phyloP scores from a whole-genome alignment of 495 filamentous ascomycete genomes.

The Bacidia gigantensis region DNA sequence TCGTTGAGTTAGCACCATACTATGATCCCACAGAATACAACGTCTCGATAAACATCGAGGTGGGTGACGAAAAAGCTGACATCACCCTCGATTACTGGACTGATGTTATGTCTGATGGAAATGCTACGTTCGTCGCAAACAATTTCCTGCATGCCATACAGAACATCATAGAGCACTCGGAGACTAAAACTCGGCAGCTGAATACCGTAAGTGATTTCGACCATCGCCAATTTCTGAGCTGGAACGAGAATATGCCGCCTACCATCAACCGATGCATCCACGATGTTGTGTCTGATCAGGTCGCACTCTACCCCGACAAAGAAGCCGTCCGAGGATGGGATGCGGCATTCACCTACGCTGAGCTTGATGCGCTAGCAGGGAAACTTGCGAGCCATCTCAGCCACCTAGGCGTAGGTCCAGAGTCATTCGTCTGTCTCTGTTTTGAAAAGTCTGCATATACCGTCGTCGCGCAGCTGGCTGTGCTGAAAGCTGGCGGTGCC shows the following conservation, averaged over 20 bases:
- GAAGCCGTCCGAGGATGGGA: constrained; percentile 37
- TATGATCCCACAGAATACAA: constrained; percentile 45
- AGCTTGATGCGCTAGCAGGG: constrained; percentile 33
- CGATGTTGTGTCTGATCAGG: constrained; percentile 30
- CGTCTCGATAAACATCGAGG: constrained; percentile 41
- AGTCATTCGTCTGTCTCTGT: constrained; percentile 26
- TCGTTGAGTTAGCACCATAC: constrained; percentile 28
- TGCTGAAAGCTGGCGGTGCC: constrained; percentile 33
- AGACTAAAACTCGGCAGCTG: constrained; percentile 25
- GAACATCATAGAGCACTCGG: constrained; percentile 27
- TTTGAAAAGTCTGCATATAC: constrained; percentile 31
- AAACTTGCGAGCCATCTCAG: constrained; percentile 32
- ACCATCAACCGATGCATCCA: constrained; percentile 29
- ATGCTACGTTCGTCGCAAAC: constrained; percentile 38
- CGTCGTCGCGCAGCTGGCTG: constrained; percentile 27
- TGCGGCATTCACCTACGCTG: constrained; percentile 34
- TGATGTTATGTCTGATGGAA: constrained; percentile 30
- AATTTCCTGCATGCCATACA: constrained; percentile 33
- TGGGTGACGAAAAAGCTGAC: constrained; percentile 28
- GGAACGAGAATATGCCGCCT: constrained; percentile 31
- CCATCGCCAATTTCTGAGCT: constrained; percentile 26
- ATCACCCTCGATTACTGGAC: constrained; percentile 48
- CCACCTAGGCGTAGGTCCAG: constrained; percentile 27
- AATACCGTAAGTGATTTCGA: constrained; percentile 27
- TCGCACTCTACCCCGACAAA: constrained; percentile 23